Evolutionary conservation across 345 rosid species (phyloP).

Genomic region (Citrus unshiu): DNA sequence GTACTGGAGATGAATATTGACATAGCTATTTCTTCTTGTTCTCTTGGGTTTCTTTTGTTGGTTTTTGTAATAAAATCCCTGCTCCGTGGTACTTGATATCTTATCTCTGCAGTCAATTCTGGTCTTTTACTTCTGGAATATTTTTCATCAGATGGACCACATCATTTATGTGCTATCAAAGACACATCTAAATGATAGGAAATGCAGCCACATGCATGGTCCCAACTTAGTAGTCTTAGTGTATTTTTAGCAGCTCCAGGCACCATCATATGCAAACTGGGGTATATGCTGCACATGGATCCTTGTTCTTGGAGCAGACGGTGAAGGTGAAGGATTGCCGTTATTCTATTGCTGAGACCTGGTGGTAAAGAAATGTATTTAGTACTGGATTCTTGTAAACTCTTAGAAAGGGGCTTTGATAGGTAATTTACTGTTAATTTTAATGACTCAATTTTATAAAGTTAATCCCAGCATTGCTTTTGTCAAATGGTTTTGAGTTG

Average conservation of each 20-base stretch:
- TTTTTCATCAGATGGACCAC: neutral
- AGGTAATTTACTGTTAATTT: no score
- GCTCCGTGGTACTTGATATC: neutral
- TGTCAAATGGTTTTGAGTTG: neutral
- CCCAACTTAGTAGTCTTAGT: neutral
- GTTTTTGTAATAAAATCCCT: no score
- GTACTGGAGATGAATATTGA: neutral
- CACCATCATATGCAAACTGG: slow-evolving; percentile 5
- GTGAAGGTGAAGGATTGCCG: neutral
- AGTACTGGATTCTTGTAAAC: neutral
- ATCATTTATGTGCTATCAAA: neutral
- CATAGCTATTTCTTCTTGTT: no score
- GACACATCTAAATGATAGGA: neutral
- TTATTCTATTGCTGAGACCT: neutral
- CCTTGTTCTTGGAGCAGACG: neutral
- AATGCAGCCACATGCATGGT: slow-evolving; percentile 7
- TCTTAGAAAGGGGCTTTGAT: neutral
- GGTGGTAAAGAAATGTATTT: neutral
- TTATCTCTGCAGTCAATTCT: neutral
- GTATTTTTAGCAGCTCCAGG: neutral
- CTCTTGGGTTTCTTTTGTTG: neutral
- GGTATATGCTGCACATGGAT: slow-evolving; percentile 4
- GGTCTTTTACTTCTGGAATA: neutral
- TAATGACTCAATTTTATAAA: no score
- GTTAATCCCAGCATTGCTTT: no score